Evolutionary conservation across 345 rosid genomes (phyloP).

Genomic region (Euphorbia tirucalli): DNA sequence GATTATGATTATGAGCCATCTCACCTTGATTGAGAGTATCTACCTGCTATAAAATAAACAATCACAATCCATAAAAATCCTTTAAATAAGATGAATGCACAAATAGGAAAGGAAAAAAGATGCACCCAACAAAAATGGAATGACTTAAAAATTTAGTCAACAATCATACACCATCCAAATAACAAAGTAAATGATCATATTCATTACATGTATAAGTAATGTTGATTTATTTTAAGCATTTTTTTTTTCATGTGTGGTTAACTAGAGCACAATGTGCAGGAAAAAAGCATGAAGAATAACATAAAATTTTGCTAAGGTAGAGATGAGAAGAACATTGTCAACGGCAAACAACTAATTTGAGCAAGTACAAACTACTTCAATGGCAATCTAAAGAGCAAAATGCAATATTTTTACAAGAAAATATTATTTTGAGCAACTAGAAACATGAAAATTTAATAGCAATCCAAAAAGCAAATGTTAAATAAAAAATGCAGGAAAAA

Average conservation of each 20-base stretch:
- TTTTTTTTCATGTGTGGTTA: no score
- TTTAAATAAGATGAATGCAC: not conserved
- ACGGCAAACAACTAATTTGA: not conserved
- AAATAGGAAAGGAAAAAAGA: not conserved
- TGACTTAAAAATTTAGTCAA: not conserved
- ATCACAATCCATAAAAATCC: not conserved
- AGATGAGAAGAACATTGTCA: not conserved
- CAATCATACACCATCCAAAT: not conserved
- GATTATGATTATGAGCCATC: not conserved
- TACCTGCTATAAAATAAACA: conserved; percentile 2
- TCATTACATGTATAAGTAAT: no score
- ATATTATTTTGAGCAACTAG: no score
- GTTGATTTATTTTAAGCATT: no score
- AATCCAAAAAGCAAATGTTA: not conserved
- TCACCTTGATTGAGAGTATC: not conserved
- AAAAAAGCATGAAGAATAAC: not conserved
- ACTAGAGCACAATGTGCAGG: not conserved
- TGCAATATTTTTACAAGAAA: no score
- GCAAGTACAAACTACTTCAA: not conserved
- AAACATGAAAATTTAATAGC: not conserved
- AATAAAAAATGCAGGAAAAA: not conserved
- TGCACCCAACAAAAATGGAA: not conserved
- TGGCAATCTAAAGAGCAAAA: not conserved
- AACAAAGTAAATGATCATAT: not conserved
- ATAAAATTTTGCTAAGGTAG: no score